phyloP scores from a whole-genome alignment of 2,329 filamentous ascomycete genomes.

The Alternaria brassicicola region DNA sequence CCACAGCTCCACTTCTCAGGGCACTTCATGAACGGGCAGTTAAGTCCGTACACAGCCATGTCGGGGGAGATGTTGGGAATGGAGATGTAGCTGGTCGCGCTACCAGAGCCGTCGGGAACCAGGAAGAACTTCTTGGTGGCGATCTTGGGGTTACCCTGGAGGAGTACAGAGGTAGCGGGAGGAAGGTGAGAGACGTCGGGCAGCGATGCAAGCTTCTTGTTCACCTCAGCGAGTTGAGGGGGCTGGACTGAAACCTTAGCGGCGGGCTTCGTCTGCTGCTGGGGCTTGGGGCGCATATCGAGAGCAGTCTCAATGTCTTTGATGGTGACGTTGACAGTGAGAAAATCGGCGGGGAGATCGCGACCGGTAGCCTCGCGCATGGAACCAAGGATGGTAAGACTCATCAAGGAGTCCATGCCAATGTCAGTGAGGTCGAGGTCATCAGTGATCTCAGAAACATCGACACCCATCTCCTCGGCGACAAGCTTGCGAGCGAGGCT shows the following conservation, averaged over 20 bases:
- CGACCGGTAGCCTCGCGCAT: slow-evolving; percentile 59
- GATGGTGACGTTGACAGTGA: slow-evolving; percentile 66
- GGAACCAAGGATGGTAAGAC: slow-evolving; percentile 57
- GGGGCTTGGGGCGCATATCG: slow-evolving; percentile 58
- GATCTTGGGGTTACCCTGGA: slow-evolving; percentile 63
- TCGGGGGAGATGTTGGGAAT: slow-evolving; percentile 62
- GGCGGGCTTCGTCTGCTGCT: slow-evolving; percentile 38
- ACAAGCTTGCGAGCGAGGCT: slow-evolving; percentile 58
- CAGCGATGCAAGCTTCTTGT: slow-evolving; percentile 51
- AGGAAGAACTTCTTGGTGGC: slow-evolving; percentile 63
- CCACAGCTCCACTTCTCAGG: slow-evolving; percentile 70
- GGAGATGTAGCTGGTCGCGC: slow-evolving; percentile 71
- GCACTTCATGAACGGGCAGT: slow-evolving; percentile 74
- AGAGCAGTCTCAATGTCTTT: slow-evolving; percentile 70
- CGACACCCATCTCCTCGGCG: slow-evolving; percentile 68
- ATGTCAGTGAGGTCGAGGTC: slow-evolving; percentile 66
- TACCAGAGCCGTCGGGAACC: slow-evolving; percentile 60
- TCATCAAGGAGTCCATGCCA: slow-evolving; percentile 62
- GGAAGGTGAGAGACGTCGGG: slow-evolving; percentile 54
- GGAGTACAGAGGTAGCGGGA: slow-evolving; percentile 61
- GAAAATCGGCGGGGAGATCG: slow-evolving; percentile 60
- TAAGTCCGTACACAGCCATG: slow-evolving; percentile 62
- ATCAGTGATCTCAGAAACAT: slow-evolving; percentile 61
- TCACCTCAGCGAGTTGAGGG: slow-evolving; percentile 56
- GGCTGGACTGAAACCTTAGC: slow-evolving; percentile 28